Evolutionary conservation across 2,329 filamentous ascomycete genomes (phyloP), one percentile per base, ranked within the genome.

Genomic region (Venturia aucupariae): DNA sequence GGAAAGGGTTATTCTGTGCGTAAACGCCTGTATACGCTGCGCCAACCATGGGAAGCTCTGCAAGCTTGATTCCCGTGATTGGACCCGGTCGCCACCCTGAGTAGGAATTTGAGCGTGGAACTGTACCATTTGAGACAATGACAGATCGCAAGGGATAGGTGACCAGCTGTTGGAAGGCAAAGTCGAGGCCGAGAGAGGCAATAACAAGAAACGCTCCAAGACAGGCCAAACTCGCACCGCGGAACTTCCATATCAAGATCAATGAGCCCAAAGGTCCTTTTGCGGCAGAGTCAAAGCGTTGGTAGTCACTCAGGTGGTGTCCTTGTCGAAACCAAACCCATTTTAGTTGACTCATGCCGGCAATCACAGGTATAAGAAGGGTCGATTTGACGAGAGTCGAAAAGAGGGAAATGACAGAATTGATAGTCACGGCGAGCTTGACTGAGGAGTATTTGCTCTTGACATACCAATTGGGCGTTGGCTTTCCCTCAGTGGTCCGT

Each of bases 341-440:
- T 67, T 76, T 76, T 41, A 75, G 67, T 65, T 78, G 76, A 48
- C 71, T 69, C 39, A 77, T 67, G 46, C 71, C 71, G 32, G 71
- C 69, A 1, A 73, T 70, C 15, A 74, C 64, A 10, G 71, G 68
- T 4, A 74, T 67, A 57, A 76, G 65, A 59, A 76, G 66, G 2
- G 72, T 64, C 2, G 71, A 65, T 61, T 75, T 75, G 4, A 64
- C 67, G 13, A 73, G 51, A 4, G 71, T 75, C 4, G 72, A 70
- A 35, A 77, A 68, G 62, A 74, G 64, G 4, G 75, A 69, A 15
- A 77, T 69, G 11, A 75, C 61, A 0, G 75, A 71, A 67, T 75
- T 77, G 17, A 62, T 57, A 38, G 67, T 62, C 7, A 62, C 60
- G 11, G 60, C 51, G 41, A 62, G 44, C 32, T 48, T 51, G 17